phyloP scores from a whole-genome alignment of 2,329 filamentous ascomycete genomes.

The Trichophyton simii region DNA sequence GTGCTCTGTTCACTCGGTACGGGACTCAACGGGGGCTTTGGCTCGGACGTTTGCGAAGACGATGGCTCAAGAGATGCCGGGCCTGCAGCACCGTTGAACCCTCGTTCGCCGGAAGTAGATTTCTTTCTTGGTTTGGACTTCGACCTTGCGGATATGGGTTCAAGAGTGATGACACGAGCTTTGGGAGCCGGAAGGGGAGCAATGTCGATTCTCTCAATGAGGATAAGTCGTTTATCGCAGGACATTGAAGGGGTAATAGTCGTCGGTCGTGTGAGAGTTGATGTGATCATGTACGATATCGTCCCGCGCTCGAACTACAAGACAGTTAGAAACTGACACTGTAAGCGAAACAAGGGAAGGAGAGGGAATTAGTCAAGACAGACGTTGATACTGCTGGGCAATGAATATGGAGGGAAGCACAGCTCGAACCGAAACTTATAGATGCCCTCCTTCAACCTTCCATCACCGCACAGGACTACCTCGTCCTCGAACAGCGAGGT shows the following conservation, averaged over 20 bases:
- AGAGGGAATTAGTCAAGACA: slow-evolving; percentile 28
- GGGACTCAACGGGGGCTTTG: slow-evolving; percentile 32
- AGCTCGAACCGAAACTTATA: slow-evolving; percentile 56
- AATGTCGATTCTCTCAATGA: slow-evolving; percentile 76
- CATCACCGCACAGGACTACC: slow-evolving; percentile 51
- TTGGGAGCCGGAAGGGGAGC: slow-evolving; percentile 61
- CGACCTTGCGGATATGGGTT: slow-evolving; percentile 64
- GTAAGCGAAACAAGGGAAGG: neutral
- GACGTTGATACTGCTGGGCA: slow-evolving; percentile 89
- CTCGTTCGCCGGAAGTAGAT: slow-evolving; percentile 32
- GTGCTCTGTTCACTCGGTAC: slow-evolving; percentile 56
- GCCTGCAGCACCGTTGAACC: slow-evolving; percentile 25
- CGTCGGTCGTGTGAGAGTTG: slow-evolving; percentile 78
- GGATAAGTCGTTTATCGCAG: slow-evolving; percentile 67
- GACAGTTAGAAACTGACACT: neutral
- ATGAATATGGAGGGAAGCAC: slow-evolving; percentile 45
- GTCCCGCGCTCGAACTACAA: slow-evolving; percentile 84
- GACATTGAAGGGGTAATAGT: slow-evolving; percentile 68
- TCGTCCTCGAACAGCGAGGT: slow-evolving; percentile 54
- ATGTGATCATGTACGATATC: slow-evolving; percentile 80
- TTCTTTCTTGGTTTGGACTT: slow-evolving; percentile 41
- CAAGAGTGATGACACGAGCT: slow-evolving; percentile 71
- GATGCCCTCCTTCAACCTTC: slow-evolving; percentile 49
- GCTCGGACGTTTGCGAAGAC: slow-evolving; percentile 3
- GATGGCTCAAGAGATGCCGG: slow-evolving; percentile 18